Evolutionary conservation across 495 filamentous ascomycete species (phyloP), one percentile per base, ranked within the genome.

Genomic region (Hapsidospora chrysogenum): DNA sequence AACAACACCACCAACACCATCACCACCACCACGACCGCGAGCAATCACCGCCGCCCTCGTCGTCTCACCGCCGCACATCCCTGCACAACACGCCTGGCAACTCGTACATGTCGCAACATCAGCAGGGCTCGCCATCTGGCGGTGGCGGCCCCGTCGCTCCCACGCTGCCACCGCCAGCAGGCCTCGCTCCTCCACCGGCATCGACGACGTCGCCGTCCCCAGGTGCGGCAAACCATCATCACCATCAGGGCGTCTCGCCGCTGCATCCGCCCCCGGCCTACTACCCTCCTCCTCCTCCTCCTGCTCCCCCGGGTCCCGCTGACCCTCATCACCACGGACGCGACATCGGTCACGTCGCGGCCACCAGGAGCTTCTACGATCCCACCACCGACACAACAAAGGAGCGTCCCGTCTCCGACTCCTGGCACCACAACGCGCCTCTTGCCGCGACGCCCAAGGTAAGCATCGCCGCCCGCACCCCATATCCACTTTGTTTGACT

Each of bases 291-390:
- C 43, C 38, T 46, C 42, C 20, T n/a, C n/a, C n/a, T n/a, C n/a
- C n/a, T n/a, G n/a, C n/a, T n/a, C n/a, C n/a, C n/a, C n/a, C n/a
- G n/a, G n/a, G n/a, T n/a, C n/a, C 23, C 23, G 23, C 23, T 11
- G 11, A 26, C 6, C 6, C 23, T 26, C 11, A 6, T 6, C 23
- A 26, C 11, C 23, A 26, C 23, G 23, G 11, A 26, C 23, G 43
- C 42, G 9, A 13, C 7, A 1, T 7, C 32, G 18, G 32, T 13
- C 17, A 11, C 23, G 17, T 10, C 17, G 33, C 33, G 16, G 42
- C 40, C 7, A 36, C 55, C 22, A 57, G 63, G 39, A 60, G 58
- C 44, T 70, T 68, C 48, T 72, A 72, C 53, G 68, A 72, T 40
- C 68, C 66, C 17, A 66, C 64, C 15, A 60, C 64, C 13, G 68